Evolutionary conservation across 2,329 filamentous ascomycete species (phyloP).

Genomic region (Fusarium floridanum): DNA sequence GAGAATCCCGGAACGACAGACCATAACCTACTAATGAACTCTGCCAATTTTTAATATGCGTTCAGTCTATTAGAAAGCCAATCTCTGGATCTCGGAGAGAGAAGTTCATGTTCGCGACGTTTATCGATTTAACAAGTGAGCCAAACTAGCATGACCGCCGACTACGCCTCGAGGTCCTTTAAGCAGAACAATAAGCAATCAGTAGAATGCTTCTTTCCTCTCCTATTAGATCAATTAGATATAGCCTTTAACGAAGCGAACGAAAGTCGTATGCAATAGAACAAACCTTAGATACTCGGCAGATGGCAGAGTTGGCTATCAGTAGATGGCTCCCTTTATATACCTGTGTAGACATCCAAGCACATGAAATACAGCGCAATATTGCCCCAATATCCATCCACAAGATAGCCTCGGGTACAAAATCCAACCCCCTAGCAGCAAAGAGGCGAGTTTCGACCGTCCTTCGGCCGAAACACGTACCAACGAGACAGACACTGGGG

Average conservation of each 20-base stretch:
- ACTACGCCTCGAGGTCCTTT: neutral
- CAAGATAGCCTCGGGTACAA: too few relatives aligned
- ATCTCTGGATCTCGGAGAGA: neutral
- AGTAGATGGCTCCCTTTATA: too few relatives aligned
- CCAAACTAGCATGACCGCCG: neutral
- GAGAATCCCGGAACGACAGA: neutral
- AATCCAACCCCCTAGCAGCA: too few relatives aligned
- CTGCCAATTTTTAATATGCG: neutral
- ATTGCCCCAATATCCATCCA: too few relatives aligned
- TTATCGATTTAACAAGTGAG: neutral
- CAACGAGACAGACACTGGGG: neutral
- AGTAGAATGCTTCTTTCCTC: accelerated
- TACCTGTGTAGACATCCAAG: too few relatives aligned
- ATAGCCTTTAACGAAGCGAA: neutral
- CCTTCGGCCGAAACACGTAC: neutral
- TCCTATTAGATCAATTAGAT: neutral
- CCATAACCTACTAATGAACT: neutral
- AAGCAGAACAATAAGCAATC: neutral
- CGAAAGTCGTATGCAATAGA: neutral
- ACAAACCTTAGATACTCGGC: neutral
- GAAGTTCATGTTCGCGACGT: neutral
- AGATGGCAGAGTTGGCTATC: too few relatives aligned
- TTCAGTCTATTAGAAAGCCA: neutral
- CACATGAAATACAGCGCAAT: too few relatives aligned
- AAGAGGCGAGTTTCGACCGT: neutral